A percentile compares a stretch with the other conserved stretches of the same genome.
These are phyloP conservation scores for Plasmodium inui DNA, from an alignment of 169 alveolate species.

Conservation along the genomic window DNA sequence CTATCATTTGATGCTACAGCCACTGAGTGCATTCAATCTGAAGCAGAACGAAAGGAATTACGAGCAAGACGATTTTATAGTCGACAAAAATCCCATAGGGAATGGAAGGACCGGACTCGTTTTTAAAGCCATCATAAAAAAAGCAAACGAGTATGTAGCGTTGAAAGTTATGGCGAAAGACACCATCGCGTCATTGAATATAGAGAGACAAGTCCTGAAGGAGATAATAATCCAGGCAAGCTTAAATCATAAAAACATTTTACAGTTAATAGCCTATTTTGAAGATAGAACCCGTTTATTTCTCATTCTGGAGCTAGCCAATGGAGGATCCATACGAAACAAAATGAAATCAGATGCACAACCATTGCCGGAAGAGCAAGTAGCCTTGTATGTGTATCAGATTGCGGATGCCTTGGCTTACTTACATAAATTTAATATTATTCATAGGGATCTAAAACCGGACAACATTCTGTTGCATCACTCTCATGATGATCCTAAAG, in stretches of 20 bases:
- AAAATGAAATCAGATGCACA: conserved; percentile 80
- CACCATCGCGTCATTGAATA: conserved; percentile 34
- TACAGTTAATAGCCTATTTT: conserved; percentile 91
- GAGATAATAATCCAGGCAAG: conserved; percentile 93
- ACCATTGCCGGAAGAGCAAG: conserved; percentile 85
- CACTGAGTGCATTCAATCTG: conserved; percentile 49
- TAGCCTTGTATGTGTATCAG: conserved; percentile 87
- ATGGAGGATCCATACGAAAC: conserved; percentile 90
- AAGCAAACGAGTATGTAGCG: conserved; percentile 51
- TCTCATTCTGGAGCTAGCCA: conserved; percentile 93
- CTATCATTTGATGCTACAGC: conserved; percentile 26
- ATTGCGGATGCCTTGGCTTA: conserved; percentile 86
- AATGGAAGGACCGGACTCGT: conserved; percentile 73
- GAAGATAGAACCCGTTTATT: conserved; percentile 92
- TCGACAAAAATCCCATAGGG: conserved; percentile 69
- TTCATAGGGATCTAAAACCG: conserved; percentile 89
- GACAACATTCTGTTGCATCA: conserved; percentile 86
- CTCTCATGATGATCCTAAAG: not conserved
- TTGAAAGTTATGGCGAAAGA: conserved; percentile 71
- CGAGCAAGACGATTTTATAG: conserved; percentile 61
- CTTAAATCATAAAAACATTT: conserved; percentile 90
- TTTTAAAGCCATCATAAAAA: conserved; percentile 71
- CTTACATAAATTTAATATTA: conserved; percentile 84
- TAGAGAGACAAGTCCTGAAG: conserved; percentile 85
- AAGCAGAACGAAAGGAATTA: conserved; percentile 48